Conservation (phyloP, 257 asterid genomes). For the Mentha longifolia region DNA sequence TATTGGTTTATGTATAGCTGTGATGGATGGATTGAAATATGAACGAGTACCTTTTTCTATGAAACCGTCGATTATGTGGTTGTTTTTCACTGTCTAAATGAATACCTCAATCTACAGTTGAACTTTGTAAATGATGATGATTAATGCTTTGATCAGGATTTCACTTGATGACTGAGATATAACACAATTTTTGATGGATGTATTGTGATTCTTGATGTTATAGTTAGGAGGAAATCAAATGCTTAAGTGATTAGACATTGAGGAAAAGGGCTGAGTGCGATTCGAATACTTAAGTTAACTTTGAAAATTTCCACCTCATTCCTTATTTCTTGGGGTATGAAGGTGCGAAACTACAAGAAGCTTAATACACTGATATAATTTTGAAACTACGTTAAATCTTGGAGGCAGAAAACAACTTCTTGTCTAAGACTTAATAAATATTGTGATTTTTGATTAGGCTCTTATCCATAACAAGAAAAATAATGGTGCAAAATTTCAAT, state of each 20-base stretch:
- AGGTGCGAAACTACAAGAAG: neutral
- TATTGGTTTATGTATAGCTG: neutral
- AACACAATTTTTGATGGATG: conserved; percentile 13
- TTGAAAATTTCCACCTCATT: conserved; percentile 13
- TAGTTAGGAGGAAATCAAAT: conserved; percentile 11
- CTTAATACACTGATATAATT: conserved; percentile 1
- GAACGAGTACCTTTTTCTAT: neutral
- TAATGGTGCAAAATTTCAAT: conserved; percentile 59
- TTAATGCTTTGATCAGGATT: conserved; percentile 5
- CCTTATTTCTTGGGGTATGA: conserved; percentile 7
- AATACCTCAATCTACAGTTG: conserved; percentile 2
- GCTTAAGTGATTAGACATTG: conserved; percentile 8
- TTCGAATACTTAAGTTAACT: conserved; percentile 16
- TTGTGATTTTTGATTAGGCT: conserved; percentile 38
- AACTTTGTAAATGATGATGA: conserved; percentile 17
- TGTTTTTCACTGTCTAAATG: neutral
- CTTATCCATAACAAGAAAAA: conserved; percentile 43
- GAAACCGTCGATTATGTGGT: neutral
- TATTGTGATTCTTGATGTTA: conserved; percentile 4
- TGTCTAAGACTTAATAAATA: conserved; percentile 22
- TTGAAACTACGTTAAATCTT: conserved; percentile 22
- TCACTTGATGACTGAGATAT: conserved; percentile 9
- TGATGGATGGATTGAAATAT: conserved; percentile 24
- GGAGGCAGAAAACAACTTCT: conserved; percentile 13
- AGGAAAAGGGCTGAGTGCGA: neutral